Percentiles rank a stretch among this genome's conserved stretches.
Conservation (phyloP, 2,329 filamentous ascomycete genomes). For the Aspergillus aculeatinus region DNA sequence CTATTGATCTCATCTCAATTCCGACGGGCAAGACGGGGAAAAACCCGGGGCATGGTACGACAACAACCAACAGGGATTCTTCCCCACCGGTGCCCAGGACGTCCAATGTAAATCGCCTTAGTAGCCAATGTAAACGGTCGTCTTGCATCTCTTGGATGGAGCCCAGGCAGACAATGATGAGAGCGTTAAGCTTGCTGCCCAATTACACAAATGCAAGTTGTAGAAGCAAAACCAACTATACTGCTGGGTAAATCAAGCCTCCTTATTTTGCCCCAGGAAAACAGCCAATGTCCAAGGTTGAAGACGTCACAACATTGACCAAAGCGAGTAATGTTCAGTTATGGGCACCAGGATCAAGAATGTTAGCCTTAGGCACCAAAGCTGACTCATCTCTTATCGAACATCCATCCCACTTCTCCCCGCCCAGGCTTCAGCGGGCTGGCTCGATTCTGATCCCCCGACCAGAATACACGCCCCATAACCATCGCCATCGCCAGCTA, state of each 20-base stretch:
- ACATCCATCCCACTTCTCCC: conserved; percentile 9
- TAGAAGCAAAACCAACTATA: too few relatives aligned
- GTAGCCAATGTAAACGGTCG: background rate
- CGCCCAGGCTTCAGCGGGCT: background rate
- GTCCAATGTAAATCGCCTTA: background rate
- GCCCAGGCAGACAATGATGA: too few relatives aligned
- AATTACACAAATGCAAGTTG: too few relatives aligned
- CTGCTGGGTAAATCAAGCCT: too few relatives aligned
- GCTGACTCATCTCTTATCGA: conserved; percentile 8
- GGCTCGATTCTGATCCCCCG: background rate
- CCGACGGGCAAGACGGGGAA: background rate
- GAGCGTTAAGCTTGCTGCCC: too few relatives aligned
- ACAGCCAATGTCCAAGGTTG: too few relatives aligned
- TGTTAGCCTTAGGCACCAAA: background rate
- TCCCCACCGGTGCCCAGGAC: background rate
- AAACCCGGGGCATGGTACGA: background rate
- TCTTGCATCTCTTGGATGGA: background rate
- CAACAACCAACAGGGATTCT: background rate
- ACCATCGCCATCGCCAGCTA: background rate
- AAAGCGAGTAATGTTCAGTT: too few relatives aligned
- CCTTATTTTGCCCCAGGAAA: too few relatives aligned
- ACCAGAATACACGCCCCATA: background rate
- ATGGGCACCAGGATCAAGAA: too few relatives aligned
- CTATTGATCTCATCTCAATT: background rate
- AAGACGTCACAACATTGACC: too few relatives aligned